Evolutionary conservation across 495 filamentous ascomycete genomes (phyloP).

Genomic region (Penicillium bialowiezense): DNA sequence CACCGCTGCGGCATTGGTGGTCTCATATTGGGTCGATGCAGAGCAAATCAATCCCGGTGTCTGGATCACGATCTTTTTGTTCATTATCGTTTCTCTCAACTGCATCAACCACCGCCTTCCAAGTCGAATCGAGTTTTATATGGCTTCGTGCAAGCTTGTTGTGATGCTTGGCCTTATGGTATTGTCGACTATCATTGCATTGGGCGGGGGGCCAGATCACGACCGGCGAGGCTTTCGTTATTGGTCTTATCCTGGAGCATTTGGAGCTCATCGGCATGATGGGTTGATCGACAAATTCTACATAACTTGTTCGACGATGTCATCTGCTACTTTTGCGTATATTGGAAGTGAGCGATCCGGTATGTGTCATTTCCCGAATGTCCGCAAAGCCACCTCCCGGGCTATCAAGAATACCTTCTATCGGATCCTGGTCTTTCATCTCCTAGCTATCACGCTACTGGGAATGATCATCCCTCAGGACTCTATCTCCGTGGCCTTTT

Average conservation of each 20-base stretch:
- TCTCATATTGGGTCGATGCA: constrained; percentile 65
- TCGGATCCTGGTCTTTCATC: constrained; percentile 78
- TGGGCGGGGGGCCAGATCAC: constrained; percentile 67
- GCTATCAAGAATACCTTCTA: constrained; percentile 77
- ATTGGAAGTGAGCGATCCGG: constrained; percentile 81
- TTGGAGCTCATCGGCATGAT: constrained; percentile 14
- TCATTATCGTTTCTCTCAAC: constrained; percentile 60
- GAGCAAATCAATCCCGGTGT: constrained; percentile 64
- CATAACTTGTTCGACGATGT: constrained; percentile 67
- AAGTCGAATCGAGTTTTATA: constrained; percentile 51
- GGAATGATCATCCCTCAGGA: constrained; percentile 56
- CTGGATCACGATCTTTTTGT: constrained; percentile 68
- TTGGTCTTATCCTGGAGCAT: constrained; percentile 52
- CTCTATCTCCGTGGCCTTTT: constrained; percentile 39
- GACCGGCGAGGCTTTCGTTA: constrained; percentile 68
- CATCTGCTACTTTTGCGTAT: constrained; percentile 77
- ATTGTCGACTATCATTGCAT: constrained; percentile 60
- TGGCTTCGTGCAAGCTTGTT: constrained; percentile 62
- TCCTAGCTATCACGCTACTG: constrained; percentile 46
- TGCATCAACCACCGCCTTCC: constrained; percentile 49
- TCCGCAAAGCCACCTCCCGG: constrained; percentile 65
- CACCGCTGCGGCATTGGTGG: constrained; percentile 68
- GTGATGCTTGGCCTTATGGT: constrained; percentile 66
- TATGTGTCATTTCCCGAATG: constrained; percentile 66
- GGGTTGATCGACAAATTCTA: constrained; percentile 49